Percentiles rank a stretch among this genome's conserved stretches.
Evolutionary conservation across 139 green algal species (phyloP).

Genomic region (Tetraselmis chui): DNA sequence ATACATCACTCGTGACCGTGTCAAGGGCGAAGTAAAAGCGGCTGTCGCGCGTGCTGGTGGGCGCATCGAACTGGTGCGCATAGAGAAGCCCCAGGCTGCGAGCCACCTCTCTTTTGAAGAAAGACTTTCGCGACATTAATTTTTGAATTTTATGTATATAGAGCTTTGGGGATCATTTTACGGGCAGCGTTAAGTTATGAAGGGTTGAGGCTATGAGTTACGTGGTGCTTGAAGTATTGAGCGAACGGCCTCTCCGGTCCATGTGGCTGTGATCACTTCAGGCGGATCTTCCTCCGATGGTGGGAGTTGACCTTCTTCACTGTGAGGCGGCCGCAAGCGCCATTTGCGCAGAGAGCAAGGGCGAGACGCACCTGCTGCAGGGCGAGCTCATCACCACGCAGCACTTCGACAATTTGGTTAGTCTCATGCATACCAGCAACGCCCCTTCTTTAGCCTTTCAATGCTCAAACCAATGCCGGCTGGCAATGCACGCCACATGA

Average conservation of each 20-base stretch:
- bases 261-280: constrained; percentile 16
- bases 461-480: no score
- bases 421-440: no score
- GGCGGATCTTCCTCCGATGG: constrained; percentile 64
- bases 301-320: constrained; percentile 74
- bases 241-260: no score
- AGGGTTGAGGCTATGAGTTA: no score
- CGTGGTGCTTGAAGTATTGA: no score
- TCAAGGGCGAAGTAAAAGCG: constrained; percentile 46
- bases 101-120: no score
- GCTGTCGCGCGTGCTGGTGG: constrained; percentile 47
- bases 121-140: no score
- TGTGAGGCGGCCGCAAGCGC: constrained; percentile 43
- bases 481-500: no score
- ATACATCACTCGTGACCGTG: constrained; percentile 68
- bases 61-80: constrained; percentile 55
- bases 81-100: neutral
- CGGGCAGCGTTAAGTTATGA: no score
- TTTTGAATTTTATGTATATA: no score
- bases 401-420: constrained; percentile 79
- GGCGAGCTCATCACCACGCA: constrained; percentile 76
- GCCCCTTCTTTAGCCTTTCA: no score
- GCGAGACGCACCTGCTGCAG: constrained; percentile 44
- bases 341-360: constrained; percentile 16
- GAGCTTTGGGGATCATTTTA: no score